Evolutionary conservation across 2,329 filamentous ascomycete genomes (phyloP), one percentile per base, ranked within the genome.

Genomic region (Cylindrodendrum hubeiense): DNA sequence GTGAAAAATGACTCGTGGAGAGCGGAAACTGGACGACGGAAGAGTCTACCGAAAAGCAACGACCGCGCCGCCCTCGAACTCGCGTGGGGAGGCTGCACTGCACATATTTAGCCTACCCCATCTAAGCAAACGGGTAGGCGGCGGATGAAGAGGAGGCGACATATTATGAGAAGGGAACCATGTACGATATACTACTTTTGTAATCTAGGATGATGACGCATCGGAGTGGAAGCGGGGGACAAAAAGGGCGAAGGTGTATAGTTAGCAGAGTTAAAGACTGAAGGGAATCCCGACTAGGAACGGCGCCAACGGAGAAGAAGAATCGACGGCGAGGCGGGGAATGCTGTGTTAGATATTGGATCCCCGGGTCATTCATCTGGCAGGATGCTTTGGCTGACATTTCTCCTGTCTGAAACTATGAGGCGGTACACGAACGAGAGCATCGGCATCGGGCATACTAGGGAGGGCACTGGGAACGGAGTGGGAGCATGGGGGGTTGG

Each of bases 161-260:
- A 43, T 26, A 21, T 13, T 13, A 22, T 46, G 33, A 21, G 34
- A 65, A 37, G 33, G 28, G 26, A 54, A 60, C 57, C 58, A 65
- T 74, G 71, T 74, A 74, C 68, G 71, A 74, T 74, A 74, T 74
- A 74, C 52, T 65, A 65, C 50, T 56, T 71, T 74, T 70, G 71
- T 74, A 74, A 74, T 73, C 60, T 70, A 68, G 63, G 66, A 66
- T 60, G 63, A 69, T 54, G 56, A 67, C 59, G 44, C 39, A 63
- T 56, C 41, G n/a, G 41, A 51, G 43, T n/a, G 53, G 30, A 51
- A 47, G 50, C 58, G 41, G 54, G 22, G 34, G 60, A 52, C 15
- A 33, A 53, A 47, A 47, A 22, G 19, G 34, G 41, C 21, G 34
- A 53, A 50, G 65, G 57, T 65, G 65, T 68, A 62, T 58, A 69